Conservation (phyloP, 257 asterid genomes). For the Nicotiana tomentosiformis region DNA sequence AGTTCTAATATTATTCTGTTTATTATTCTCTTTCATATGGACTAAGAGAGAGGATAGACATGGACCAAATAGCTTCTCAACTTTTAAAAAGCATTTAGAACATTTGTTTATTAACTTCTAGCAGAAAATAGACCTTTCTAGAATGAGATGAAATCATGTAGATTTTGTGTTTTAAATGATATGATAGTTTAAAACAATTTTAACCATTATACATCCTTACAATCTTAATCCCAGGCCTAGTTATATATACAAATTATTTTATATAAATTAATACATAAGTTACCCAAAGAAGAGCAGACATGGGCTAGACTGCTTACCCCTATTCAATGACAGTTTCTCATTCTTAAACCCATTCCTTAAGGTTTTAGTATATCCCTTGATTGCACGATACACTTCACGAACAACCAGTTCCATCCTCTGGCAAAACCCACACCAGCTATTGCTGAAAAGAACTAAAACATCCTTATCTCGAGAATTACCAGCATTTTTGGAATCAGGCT, state of each 20-base stretch:
- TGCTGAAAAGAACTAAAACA: slow-evolving; percentile 76
- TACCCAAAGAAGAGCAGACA: neutral
- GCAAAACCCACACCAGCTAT: slow-evolving; percentile 95
- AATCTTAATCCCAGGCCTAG: neutral
- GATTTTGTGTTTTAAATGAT: neutral
- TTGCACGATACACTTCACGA: slow-evolving; percentile 83
- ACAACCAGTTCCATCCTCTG: slow-evolving; percentile 90
- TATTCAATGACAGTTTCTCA: slow-evolving; percentile 29
- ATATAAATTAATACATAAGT: neutral
- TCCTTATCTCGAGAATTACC: slow-evolving; percentile 47
- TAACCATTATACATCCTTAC: neutral
- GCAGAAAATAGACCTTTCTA: neutral
- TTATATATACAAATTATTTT: neutral
- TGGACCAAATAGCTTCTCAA: neutral
- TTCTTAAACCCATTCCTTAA: slow-evolving; percentile 36
- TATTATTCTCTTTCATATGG: neutral
- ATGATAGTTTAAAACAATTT: neutral
- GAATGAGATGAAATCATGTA: neutral
- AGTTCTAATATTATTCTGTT: neutral
- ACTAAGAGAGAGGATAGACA: neutral
- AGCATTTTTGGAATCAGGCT: slow-evolving; percentile 37
- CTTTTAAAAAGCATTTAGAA: neutral
- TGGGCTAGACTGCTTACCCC: slow-evolving; percentile 40
- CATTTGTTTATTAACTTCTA: neutral
- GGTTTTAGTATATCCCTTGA: slow-evolving; percentile 44